Base-by-base conservation (phyloP, 1,284 basidiomycete species). In the Porodaedalea pini region DNA sequence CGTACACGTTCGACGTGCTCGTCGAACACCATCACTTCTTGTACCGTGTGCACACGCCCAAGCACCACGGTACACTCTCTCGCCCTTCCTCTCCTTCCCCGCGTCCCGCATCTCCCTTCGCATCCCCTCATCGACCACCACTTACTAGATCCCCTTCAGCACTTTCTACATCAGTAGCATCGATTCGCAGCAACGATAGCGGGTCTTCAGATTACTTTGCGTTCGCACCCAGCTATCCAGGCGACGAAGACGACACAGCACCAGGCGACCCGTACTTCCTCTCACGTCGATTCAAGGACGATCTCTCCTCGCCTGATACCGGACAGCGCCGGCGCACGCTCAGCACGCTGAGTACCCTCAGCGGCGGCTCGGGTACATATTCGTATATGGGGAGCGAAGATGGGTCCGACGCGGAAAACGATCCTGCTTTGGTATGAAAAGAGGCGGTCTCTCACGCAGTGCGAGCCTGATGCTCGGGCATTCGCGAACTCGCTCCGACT, bases 31-130 rank as follows among this genome's bases (percentile, higher is more conserved):
- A 89, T 66, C 82, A 77, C 34, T 89, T 88, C 70, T 77, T 90
- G 63, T 90, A 86, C 73, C 85, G 88, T 39, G 81, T 90, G 11
- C 82, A 90, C 67, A 88, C 87, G 25, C 88, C 88, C 39, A 57
- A 57, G 41, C 48, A 41, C 27, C 87, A 81, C 65, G 73, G 78
- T 54, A 73, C 37, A 76, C 80, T 1, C 78, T 80, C 23, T 75
- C 76, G 63, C 71, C 75, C 58, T 70, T 73, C 13, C 79, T 86
- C 66, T 77, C 81, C 4, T 83, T 77, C 65, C 88, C 90, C 60
- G 70, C 86, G 54, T 85, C 82, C 29, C 79, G 80, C 51, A 49
- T 63, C 59, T 54, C 68, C 51, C 65, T 65, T 51, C 67, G 74
- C 59, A 68, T 69, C 50, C 72, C 73, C 65, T 63, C 31, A 31